A percentile compares a stretch with the other conserved stretches of the same genome.
Evolutionary conservation across 176 grass and related monocot species (phyloP).

Genomic region (Oryza meridionalis): DNA sequence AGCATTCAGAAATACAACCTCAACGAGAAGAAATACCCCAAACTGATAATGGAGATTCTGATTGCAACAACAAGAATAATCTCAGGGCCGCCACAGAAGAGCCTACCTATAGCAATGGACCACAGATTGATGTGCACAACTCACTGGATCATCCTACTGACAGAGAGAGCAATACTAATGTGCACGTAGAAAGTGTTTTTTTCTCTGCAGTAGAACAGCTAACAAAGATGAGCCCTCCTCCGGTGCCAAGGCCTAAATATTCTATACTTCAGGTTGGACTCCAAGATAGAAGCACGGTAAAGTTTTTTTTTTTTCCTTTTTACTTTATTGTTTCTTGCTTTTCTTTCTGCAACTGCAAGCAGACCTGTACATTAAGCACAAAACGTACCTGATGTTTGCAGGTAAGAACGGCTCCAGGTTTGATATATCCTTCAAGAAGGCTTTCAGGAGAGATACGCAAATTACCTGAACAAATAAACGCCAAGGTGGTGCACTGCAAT

Average conservation of each 20-base stretch:
- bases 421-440: slow-evolving; percentile 54
- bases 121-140: background rate
- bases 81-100: background rate
- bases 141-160: background rate
- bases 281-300: slow-evolving; percentile 53
- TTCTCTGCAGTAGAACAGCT: slow-evolving; percentile 34
- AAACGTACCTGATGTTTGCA: slow-evolving; percentile 39
- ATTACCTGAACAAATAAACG: slow-evolving; percentile 57
- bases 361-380: slow-evolving; percentile 3
- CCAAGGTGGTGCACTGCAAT: slow-evolving; percentile 43
- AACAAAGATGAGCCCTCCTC: slow-evolving; percentile 23
- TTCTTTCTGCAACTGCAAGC: background rate
- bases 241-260: slow-evolving; percentile 44
- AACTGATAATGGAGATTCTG: background rate
- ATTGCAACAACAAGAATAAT: background rate
- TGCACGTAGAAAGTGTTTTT: background rate
- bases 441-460: slow-evolving; percentile 34
- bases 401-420: slow-evolving; percentile 51
- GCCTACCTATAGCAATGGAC: background rate
- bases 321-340: background rate
- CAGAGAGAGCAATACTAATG: background rate
- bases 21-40: background rate
- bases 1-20: background rate
- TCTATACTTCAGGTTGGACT: slow-evolving; percentile 46
- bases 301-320: background rate